Conservation (phyloP, 2,329 filamentous ascomycete species). For the Mycosphaerella sp. region DNA sequence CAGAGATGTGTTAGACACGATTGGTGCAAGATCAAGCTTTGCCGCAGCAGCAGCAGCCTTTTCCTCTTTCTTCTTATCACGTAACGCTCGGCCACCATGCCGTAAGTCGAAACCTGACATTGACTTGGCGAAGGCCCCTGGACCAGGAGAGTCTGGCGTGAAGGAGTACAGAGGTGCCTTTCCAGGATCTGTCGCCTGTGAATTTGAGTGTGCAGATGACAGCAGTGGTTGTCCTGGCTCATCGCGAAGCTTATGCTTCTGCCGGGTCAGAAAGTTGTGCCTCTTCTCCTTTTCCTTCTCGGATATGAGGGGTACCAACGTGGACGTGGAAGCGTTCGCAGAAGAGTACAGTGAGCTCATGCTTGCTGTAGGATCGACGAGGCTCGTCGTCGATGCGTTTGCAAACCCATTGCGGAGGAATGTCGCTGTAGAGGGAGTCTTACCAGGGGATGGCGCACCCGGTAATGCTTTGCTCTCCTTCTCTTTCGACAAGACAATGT, state of each 20-base stretch:
- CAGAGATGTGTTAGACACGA: conserved; percentile 29
- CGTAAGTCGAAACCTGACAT: conserved; percentile 74
- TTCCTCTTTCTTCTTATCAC: conserved; percentile 63
- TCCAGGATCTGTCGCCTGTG: conserved; percentile 65
- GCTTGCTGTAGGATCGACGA: conserved; percentile 54
- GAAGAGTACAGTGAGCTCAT: conserved; percentile 63
- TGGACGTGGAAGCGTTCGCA: conserved; percentile 70
- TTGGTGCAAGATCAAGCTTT: conserved; percentile 30
- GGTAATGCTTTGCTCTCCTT: conserved; percentile 58
- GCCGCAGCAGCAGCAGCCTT: conserved; percentile 40
- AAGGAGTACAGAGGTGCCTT: conserved; percentile 75
- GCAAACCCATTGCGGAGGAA: conserved; percentile 56
- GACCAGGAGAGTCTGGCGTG: conserved; percentile 66
- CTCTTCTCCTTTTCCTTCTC: conserved; percentile 69
- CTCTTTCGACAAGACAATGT: conserved; percentile 64
- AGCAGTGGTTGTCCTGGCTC: conserved; percentile 63
- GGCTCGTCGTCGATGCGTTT: conserved; percentile 65
- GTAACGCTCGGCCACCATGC: conserved; percentile 67
- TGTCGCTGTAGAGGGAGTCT: conserved; percentile 46
- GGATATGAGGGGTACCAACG: conserved; percentile 56
- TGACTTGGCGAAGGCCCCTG: conserved; percentile 68
- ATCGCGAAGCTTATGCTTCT: conserved; percentile 68
- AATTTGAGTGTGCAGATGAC: conserved; percentile 71
- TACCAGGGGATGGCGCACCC: conserved; percentile 60
- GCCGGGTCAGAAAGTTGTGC: conserved; percentile 71